phyloP scores from a whole-genome alignment of 2,329 filamentous ascomycete genomes.

The Xylariaceae sp. region DNA sequence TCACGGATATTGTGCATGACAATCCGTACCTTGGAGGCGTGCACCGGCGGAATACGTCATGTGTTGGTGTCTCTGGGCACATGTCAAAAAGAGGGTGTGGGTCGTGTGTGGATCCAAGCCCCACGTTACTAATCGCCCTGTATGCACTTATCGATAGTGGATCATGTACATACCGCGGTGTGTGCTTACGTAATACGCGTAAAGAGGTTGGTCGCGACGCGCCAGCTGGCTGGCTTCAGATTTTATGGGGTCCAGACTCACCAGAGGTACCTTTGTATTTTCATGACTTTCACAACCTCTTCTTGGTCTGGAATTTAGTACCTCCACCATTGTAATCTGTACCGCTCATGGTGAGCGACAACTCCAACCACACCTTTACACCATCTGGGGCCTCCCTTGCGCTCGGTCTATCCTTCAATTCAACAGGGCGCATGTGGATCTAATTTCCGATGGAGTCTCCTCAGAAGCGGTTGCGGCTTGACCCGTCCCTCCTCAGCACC shows the following conservation, averaged over 20 bases:
- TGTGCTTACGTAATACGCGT: not conserved
- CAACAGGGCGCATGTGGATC: slow-evolving; percentile 1
- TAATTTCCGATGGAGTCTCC: slow-evolving; percentile 50
- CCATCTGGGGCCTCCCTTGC: not conserved
- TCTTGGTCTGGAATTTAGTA: no score
- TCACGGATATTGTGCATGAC: not conserved
- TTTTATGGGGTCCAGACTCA: no score
- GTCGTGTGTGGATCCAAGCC: not conserved
- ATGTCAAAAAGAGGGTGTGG: not conserved
- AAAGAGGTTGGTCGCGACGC: not conserved
- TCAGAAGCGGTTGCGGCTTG: slow-evolving; percentile 56
- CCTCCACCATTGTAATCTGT: no score
- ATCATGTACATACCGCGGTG: not conserved
- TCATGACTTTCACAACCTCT: no score
- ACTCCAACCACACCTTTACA: no score
- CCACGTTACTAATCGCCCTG: not conserved
- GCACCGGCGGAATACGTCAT: not conserved
- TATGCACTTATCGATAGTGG: not conserved
- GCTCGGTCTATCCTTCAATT: not conserved
- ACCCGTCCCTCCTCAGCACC: slow-evolving; percentile 36
- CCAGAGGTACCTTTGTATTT: no score
- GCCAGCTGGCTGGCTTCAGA: not conserved
- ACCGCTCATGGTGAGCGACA: no score
- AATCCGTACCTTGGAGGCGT: not conserved
- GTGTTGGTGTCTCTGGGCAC: not conserved